Evolutionary conservation across 306 rosid genomes (phyloP), one percentile per base, ranked within the genome.

Genomic region (Cucumis melo): DNA sequence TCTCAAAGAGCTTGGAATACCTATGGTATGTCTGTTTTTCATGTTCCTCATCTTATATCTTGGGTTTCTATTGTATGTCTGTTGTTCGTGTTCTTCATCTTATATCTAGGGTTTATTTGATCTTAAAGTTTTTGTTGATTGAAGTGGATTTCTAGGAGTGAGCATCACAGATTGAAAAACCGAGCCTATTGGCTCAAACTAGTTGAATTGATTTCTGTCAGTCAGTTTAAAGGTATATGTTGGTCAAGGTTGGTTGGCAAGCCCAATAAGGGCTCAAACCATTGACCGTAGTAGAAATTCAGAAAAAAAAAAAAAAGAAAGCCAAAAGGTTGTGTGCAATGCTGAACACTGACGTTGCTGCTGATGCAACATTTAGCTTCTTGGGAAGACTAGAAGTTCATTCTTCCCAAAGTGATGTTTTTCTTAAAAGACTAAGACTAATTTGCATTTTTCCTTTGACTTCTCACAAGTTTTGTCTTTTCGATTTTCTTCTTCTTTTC

Each of bases 1-100:
- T 76, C 96, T 94, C 80, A 94, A 92, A 78, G 97, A 92, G 88
- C 92, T 92, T 70, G 99, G 99, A 65, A 92, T 94, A 80, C 99
- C 99, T 54, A 94, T 92, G 99, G 96, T 94, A 92, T 76, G 78
- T 73, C 36, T 77, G 79, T 17, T 58, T 77, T 32, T 53, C 36
- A 76, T 55, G 68, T 73, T 4, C 81, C 42, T 51, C 57, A 13
- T 50, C 23, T 66, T 68, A 54, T 81, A 4, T 44, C 54, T 54
- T 20, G 34, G 51, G 48, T 44, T 53, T 77, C 48, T 8, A 32
- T 32, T 3, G 36, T 32, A 32, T 32, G 36, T 32, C 36, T 32
- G 36, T 32, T 32, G 79, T 32, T 53, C 36, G 77, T 55, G 68
- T 73, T 4, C 81, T 50, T 51, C 57, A 13, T 44, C 23, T 66